Percentiles rank a stretch among this genome's conserved stretches.
Evolutionary conservation across 306 rosid species (phyloP).

Genomic region (Pyrus communis): DNA sequence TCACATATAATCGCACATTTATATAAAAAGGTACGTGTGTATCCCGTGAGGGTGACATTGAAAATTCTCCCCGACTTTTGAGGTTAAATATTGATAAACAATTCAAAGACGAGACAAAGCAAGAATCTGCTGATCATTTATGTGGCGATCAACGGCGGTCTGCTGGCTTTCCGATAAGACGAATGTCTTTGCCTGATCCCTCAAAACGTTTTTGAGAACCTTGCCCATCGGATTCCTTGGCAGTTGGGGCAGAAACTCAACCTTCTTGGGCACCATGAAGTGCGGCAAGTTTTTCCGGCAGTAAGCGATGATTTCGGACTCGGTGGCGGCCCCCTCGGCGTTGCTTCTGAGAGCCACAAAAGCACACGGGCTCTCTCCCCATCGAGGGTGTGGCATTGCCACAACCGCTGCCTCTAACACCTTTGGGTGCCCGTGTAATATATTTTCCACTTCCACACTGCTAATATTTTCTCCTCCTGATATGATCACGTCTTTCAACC

Average conservation of each 20-base stretch:
- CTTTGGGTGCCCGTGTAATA: slow-evolving; percentile 56
- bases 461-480: slow-evolving; percentile 92
- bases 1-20: no score
- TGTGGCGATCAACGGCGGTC: not conserved
- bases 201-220: slow-evolving; percentile 28
- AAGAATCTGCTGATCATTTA: slow-evolving; percentile 19
- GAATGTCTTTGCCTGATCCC: slow-evolving; percentile 19
- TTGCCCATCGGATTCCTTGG: slow-evolving; percentile 38
- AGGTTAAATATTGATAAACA: not conserved
- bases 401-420: slow-evolving; percentile 85
- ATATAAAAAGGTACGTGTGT: no score
- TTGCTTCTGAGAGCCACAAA: slow-evolving; percentile 33
- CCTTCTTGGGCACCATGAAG: slow-evolving; percentile 42
- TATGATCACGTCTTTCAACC: slow-evolving; percentile 84
- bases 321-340: slow-evolving; percentile 6
- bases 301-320: slow-evolving; percentile 23
- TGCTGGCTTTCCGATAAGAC: not conserved
- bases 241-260: slow-evolving; percentile 28
- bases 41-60: no score
- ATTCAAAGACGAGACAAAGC: slow-evolving; percentile 58
- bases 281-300: slow-evolving; percentile 34
- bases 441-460: slow-evolving; percentile 65
- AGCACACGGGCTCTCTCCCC: slow-evolving; percentile 97
- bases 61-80: not conserved
- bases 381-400: slow-evolving; percentile 78